A percentile compares a stretch with the other conserved stretches of the same genome.
Evolutionary conservation across 2,329 filamentous ascomycete species (phyloP).

Genomic region (Hymenoscyphus fraxineus): DNA sequence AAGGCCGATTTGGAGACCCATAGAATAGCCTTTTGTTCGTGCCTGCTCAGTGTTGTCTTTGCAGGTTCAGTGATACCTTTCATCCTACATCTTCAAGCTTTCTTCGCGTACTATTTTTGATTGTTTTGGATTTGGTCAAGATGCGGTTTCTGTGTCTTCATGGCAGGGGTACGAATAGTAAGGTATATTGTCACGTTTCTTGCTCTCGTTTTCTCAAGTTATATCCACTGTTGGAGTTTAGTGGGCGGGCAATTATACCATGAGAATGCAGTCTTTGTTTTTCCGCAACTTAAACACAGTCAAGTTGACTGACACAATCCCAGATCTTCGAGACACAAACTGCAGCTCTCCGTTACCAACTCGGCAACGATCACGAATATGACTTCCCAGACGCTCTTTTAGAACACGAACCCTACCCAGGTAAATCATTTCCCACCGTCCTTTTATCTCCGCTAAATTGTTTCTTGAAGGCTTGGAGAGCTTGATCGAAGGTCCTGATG

Average conservation of each 20-base stretch:
- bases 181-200: neutral
- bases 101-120: neutral
- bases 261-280: neutral
- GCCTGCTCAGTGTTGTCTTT: neutral
- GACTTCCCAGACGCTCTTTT: conserved; percentile 1
- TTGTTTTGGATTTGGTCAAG: neutral
- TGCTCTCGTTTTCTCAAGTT: neutral
- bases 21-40: neutral
- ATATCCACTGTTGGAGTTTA: neutral
- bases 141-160: conserved; percentile 9
- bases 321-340: conserved; percentile 2
- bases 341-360: conserved; percentile 4
- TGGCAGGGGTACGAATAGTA: conserved; percentile 2
- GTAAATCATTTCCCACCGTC: neutral
- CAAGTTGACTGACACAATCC: neutral
- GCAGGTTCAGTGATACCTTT: neutral
- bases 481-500: conserved; percentile 1
- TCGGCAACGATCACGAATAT: neutral
- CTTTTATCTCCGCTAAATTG: neutral
- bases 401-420: neutral
- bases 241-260: neutral
- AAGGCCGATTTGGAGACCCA: neutral
- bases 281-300: neutral
- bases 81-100: neutral
- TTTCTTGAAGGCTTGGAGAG: neutral